Conservation (phyloP, 2,329 filamentous ascomycete species). For the Fusarium napiforme region DNA sequence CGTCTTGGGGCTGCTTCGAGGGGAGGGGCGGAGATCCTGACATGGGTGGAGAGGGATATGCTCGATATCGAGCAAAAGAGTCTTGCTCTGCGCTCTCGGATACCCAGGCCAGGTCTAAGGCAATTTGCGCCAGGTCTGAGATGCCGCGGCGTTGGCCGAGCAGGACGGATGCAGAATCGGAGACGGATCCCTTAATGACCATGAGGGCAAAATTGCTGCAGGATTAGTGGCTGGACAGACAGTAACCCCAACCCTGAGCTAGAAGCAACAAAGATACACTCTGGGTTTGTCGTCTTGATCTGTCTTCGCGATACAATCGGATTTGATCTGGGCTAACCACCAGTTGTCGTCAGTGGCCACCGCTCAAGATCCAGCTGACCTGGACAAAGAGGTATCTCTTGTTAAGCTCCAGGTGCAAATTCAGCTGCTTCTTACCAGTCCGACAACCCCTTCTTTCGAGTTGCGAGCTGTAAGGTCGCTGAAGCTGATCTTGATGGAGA, state of each 20-base stretch:
- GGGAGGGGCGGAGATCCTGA: constrained; percentile 73
- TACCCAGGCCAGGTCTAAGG: constrained; percentile 58
- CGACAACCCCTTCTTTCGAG: constrained; percentile 12
- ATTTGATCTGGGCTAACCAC: constrained; percentile 4
- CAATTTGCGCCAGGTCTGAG: constrained; percentile 65
- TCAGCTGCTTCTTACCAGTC: constrained; percentile 8
- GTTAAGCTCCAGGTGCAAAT: neutral
- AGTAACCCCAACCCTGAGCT: constrained; percentile 24
- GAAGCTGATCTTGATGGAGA: constrained; percentile 25
- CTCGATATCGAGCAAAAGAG: constrained; percentile 66
- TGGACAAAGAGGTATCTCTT: neutral
- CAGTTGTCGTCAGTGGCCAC: constrained; percentile 12
- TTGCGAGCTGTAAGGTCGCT: constrained; percentile 20
- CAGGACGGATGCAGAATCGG: constrained; percentile 56
- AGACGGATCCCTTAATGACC: constrained; percentile 61
- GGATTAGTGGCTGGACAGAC: constrained; percentile 32
- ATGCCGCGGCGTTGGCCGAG: constrained; percentile 70
- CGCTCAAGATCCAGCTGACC: neutral
- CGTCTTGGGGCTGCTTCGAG: constrained; percentile 68
- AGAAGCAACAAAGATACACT: constrained; percentile 17
- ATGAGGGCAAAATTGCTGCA: constrained; percentile 57
- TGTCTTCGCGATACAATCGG: constrained; percentile 4
- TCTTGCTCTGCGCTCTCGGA: constrained; percentile 62
- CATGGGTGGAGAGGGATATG: constrained; percentile 80
- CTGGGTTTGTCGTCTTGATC: neutral